A percentile compares a stretch with the other conserved stretches of the same genome.
Evolutionary conservation across 257 asterid genomes (phyloP).

Genomic region (Solanum tarapatanum): DNA sequence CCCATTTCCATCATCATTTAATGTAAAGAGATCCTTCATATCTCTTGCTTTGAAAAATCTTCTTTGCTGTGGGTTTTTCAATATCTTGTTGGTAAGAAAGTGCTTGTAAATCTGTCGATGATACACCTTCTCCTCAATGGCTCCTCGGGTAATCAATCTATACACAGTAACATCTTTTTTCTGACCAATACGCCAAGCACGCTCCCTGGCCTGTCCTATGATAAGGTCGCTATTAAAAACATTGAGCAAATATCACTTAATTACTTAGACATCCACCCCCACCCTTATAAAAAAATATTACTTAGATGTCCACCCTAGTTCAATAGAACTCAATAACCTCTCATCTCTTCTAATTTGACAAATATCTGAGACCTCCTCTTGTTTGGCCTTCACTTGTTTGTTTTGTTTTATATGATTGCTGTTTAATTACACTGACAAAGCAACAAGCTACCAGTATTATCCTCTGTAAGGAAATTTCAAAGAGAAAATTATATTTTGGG

Average conservation of each 20-base stretch:
- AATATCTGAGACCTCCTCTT: not conserved
- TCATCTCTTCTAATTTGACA: not conserved
- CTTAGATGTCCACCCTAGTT: not conserved
- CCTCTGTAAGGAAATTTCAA: not conserved
- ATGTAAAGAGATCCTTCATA: constrained; percentile 87
- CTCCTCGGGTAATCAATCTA: constrained; percentile 93
- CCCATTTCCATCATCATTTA: constrained; percentile 68
- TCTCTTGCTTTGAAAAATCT: constrained; percentile 95
- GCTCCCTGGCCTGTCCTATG: constrained; percentile 84
- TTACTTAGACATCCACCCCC: not conserved
- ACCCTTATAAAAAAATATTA: not conserved
- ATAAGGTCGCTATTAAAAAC: not conserved
- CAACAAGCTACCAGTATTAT: not conserved
- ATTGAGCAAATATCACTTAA: not conserved
- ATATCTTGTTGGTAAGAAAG: constrained; percentile 86
- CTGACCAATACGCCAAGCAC: constrained; percentile 99
- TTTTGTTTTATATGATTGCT: not conserved
- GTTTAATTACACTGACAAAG: not conserved
- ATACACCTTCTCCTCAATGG: constrained; percentile 98
- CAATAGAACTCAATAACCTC: not conserved
- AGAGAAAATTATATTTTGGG: not conserved
- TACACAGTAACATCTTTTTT: constrained; percentile 77
- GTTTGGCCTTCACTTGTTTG: not conserved
- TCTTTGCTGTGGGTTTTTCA: constrained; percentile 94
- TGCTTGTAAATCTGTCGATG: constrained; percentile 97